Evolutionary conservation across 768 basidiomycete species (phyloP).

Genomic region (Favolaschia claudopus): DNA sequence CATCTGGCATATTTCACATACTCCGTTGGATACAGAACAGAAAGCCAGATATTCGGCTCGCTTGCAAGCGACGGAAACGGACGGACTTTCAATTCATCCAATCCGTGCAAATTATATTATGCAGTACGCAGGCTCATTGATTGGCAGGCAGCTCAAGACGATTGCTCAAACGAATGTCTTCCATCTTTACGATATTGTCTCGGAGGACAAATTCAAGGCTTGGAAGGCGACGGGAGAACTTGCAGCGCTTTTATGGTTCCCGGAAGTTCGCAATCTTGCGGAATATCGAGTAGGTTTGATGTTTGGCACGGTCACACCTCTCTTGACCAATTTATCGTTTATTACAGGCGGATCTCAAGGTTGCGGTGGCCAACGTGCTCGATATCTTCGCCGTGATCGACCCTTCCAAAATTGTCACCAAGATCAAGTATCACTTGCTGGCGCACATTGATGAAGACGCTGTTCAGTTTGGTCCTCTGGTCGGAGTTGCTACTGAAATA

Average conservation of each 20-base stretch:
- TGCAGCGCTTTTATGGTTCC: slow-evolving; percentile 37
- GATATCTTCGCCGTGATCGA: not conserved
- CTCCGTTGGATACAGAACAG: slow-evolving; percentile 18
- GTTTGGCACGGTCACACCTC: not conserved
- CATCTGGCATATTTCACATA: slow-evolving; percentile 35
- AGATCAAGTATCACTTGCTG: not conserved
- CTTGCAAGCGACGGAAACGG: slow-evolving; percentile 28
- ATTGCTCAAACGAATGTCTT: slow-evolving; percentile 36
- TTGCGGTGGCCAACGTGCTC: not conserved
- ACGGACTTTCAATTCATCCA: slow-evolving; percentile 10
- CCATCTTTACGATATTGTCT: slow-evolving; percentile 35
- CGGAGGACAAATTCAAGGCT: slow-evolving; percentile 19
- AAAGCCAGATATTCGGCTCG: slow-evolving; percentile 26
- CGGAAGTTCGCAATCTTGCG: slow-evolving; percentile 29
- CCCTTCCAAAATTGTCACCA: not conserved
- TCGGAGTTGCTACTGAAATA: not conserved
- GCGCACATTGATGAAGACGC: not conserved
- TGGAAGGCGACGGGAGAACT: slow-evolving; percentile 33
- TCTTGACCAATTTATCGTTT: not conserved
- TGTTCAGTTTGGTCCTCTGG: not conserved
- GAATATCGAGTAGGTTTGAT: slow-evolving; percentile 29
- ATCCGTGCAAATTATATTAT: slow-evolving; percentile 37
- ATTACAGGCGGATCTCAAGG: not conserved
- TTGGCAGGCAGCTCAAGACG: slow-evolving; percentile 39
- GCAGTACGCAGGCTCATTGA: slow-evolving; percentile 35